These are phyloP conservation scores for Lepidium aucheri DNA, from an alignment of 345 rosid species.

Conservation along the genomic window DNA sequence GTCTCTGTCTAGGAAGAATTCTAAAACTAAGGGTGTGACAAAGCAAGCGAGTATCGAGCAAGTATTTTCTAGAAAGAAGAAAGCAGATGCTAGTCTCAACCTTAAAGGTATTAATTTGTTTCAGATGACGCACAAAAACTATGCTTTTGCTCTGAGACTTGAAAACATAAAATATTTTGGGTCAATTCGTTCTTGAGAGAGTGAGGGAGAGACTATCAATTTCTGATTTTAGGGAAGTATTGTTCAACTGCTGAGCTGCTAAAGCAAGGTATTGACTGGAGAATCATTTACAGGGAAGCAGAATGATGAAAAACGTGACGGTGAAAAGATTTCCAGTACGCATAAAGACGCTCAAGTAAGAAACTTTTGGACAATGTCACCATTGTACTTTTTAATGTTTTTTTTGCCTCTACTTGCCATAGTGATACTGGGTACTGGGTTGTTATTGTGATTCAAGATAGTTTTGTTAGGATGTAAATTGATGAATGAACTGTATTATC, in stretches of 20 bases:
- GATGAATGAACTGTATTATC: not conserved
- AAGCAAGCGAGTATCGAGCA: slow-evolving; percentile 21
- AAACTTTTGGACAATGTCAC: not conserved
- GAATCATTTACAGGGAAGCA: slow-evolving; percentile 33
- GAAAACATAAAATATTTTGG: too few relatives aligned
- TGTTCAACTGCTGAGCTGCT: not conserved
- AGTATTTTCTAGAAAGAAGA: slow-evolving; percentile 29
- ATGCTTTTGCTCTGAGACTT: not conserved
- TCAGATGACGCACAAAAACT: not conserved
- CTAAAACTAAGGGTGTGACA: slow-evolving; percentile 23
- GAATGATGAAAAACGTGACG: slow-evolving; percentile 21
- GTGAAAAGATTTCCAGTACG: slow-evolving; percentile 24
- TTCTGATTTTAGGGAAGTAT: not conserved
- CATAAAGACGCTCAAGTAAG: slow-evolving; percentile 32
- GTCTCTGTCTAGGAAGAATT: slow-evolving; percentile 17
- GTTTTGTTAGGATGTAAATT: not conserved
- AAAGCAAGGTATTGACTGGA: not conserved
- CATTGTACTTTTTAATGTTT: not conserved
- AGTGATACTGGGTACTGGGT: not conserved
- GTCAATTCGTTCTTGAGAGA: not conserved
- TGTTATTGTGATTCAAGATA: not conserved
- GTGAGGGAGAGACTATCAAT: not conserved
- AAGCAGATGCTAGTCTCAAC: slow-evolving; percentile 14
- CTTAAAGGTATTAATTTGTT: slow-evolving; percentile 29
- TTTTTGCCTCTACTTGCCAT: not conserved